These are phyloP conservation scores for Pelargonium myrrhifolium DNA, from an alignment of 441 rosid species.

Conservation along the genomic window DNA sequence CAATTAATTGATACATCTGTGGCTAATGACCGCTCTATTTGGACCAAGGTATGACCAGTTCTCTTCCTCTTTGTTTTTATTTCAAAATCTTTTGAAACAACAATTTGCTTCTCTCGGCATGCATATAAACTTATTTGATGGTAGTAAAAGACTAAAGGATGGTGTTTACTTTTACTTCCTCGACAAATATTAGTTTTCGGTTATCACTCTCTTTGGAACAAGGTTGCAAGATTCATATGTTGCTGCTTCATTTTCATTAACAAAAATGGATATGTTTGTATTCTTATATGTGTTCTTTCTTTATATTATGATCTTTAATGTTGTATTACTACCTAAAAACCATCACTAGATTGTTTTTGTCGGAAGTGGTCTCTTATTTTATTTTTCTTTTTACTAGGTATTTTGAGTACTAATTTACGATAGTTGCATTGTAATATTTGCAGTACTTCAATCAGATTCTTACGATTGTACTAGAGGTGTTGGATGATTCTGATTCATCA, in stretches of 20 bases:
- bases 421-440: constrained; percentile 12
- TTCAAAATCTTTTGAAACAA: too few relatives aligned
- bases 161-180: too few relatives aligned
- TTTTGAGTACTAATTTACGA: background rate
- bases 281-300: too few relatives aligned
- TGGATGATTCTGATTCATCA: constrained; percentile 69
- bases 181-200: too few relatives aligned
- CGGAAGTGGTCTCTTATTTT: background rate
- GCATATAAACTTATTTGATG: too few relatives aligned
- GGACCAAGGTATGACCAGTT: constrained; percentile 51
- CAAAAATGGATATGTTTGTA: background rate
- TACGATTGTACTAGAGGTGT: constrained; percentile 89
- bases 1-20: constrained; percentile 68
- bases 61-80: background rate
- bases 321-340: background rate
- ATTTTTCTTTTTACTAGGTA: background rate
- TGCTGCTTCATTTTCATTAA: background rate
- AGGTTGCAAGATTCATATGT: too few relatives aligned
- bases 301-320: background rate
- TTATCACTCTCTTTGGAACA: too few relatives aligned
- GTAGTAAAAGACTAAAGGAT: too few relatives aligned
- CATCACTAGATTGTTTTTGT: background rate
- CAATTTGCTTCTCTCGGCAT: too few relatives aligned
- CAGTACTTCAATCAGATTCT: constrained; percentile 98
- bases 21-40: constrained; percentile 59